Percentiles rank a stretch among this genome's conserved stretches.
These are phyloP conservation scores for Francoa sonchifolia DNA, from an alignment of 441 rosid genomes.

Conservation along the genomic window DNA sequence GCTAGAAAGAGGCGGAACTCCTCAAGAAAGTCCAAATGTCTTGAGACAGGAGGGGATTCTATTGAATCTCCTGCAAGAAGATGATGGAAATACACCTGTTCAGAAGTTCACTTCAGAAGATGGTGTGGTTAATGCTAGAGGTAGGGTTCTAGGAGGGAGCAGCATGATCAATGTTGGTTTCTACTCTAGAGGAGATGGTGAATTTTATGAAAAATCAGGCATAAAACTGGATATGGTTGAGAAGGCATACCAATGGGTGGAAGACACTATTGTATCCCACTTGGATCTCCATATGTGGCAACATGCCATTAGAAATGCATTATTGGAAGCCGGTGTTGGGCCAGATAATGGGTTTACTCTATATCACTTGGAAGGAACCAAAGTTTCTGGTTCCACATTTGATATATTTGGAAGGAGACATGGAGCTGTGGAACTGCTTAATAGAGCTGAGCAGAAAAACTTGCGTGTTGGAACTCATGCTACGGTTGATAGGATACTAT, in stretches of 20 bases:
- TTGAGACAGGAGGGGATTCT: background rate
- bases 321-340: background rate
- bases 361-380: background rate
- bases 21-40: background rate
- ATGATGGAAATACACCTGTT: background rate
- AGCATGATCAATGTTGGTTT: background rate
- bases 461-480: background rate
- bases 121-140: background rate
- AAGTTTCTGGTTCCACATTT: background rate
- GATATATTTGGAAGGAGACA: background rate
- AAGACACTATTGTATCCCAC: background rate
- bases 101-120: background rate
- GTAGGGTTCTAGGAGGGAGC: background rate
- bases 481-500: background rate
- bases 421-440: slow-evolving; percentile 1
- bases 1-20: background rate
- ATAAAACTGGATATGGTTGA: background rate
- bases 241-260: background rate
- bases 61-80: background rate
- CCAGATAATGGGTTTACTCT: background rate
- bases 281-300: background rate
- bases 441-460: background rate
- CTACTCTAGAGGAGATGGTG: background rate
- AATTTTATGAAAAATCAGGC: background rate
- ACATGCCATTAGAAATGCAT: background rate